These are phyloP conservation scores for Phytopythium oedochilum DNA, from an alignment of 352 stramenopile species.

Conservation along the genomic window DNA sequence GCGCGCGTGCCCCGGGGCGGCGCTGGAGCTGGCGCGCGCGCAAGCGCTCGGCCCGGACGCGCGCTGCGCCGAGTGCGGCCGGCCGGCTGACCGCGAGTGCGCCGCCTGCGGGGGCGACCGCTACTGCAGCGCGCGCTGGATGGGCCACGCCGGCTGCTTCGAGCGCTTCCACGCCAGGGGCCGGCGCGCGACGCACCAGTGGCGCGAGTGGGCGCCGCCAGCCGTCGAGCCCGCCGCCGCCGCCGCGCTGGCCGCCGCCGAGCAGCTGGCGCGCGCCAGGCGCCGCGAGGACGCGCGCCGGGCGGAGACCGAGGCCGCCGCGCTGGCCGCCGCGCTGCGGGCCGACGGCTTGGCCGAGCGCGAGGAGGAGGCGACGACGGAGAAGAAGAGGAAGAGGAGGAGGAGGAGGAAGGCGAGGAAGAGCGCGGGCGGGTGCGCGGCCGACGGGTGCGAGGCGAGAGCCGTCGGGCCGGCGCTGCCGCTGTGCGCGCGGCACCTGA, in stretches of 20 bases:
- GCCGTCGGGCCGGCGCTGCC: background rate
- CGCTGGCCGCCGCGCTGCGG: conserved; percentile 39
- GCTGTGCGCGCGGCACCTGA: conserved; percentile 57
- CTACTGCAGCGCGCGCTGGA: conserved; percentile 84
- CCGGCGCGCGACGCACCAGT: conserved; percentile 58
- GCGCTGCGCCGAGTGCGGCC: conserved; percentile 72
- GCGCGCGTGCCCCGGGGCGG: conserved; percentile 48
- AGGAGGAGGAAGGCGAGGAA: conserved; percentile 4
- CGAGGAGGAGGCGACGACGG: conserved; percentile 11
- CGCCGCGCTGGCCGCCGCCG: conserved; percentile 42
- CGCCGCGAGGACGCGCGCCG: conserved; percentile 41
- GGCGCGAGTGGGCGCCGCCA: conserved; percentile 2
- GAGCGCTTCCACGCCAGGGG: conserved; percentile 76
- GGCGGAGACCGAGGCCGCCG: conserved; percentile 49
- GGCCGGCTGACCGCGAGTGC: conserved; percentile 64
- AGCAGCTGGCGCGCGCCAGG: conserved; percentile 53
- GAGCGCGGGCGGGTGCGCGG: background rate
- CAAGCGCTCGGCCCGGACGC: conserved; percentile 47
- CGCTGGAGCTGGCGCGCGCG: conserved; percentile 39
- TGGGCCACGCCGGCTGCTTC: conserved; percentile 82
- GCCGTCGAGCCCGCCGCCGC: conserved; percentile 3
- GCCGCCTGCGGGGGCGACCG: conserved; percentile 55
- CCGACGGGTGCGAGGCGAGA: background rate
- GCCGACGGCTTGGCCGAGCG: conserved; percentile 10
- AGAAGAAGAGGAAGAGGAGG: conserved; percentile 25